Base-by-base conservation (phyloP, 306 rosid genomes). In the Pterocarpus macrocarpus region DNA sequence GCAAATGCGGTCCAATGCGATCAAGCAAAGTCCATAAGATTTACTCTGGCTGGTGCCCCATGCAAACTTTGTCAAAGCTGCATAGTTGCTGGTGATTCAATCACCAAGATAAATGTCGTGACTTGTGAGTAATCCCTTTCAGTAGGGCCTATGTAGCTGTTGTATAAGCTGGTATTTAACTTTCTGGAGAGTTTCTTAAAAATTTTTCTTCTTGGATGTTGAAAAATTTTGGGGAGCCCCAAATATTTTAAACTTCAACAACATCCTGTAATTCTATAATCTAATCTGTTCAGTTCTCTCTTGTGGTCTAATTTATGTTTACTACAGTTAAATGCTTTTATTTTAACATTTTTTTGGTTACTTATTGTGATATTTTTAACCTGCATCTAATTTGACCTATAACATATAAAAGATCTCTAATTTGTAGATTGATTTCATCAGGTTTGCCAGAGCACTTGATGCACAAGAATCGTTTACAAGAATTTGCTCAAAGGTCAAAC, bases 381-480 rank as follows among this genome's bases (percentile, higher is more conserved):
- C 12, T 9, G 44, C 58, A 43, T 47, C 43, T 47, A 33, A 22
- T 13, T 47, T 63, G 63, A 45, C 35, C 4, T 76, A n/a, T 64
- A 47, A 13, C 8, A 5, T 3, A 2, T 22, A 30, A n/a, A 68
- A 30, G 16, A 69, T 11, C 9, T 69, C 53, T 47, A 70, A 14
- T 78, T 67, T 33, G 55, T 61, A 14, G 22, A 45, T 80, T 80
- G 78, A 35, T 70, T 57, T 71, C 10, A 34, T 13, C 65, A 76
- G 85, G 62, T 12, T n/a, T 64, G 11, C 38, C 77, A 43, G 80
- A 82, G n/a, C 45, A 15, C 3, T 5, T 16, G 9, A 4, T 61
- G 74, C 44, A 80, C 61, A 90, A 90, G 52, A 86, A 58, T 28
- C 82, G 56, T 0, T 64, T 90, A 74, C 85, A 84, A 35, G 79